Conservation (phyloP, 805 yeast species). For the Clavispora vitiphila region DNA sequence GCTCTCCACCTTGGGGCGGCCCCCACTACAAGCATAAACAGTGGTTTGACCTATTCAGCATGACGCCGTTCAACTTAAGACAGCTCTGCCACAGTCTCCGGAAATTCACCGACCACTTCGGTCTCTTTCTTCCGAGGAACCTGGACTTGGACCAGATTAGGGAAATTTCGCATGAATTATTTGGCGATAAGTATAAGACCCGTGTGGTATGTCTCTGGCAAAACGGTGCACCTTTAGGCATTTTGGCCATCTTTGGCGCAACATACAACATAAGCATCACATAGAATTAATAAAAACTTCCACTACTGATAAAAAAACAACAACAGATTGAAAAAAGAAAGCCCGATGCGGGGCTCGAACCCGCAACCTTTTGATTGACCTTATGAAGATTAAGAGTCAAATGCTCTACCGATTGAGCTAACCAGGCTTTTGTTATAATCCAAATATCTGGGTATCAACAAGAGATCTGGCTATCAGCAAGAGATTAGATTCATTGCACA, state of each 20-base stretch:
- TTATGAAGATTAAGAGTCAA: constrained; percentile 12
- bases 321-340: constrained; percentile 3
- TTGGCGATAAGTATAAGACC: constrained; percentile 8
- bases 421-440: constrained; percentile 7
- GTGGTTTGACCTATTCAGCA: constrained; percentile 41
- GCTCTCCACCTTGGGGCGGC: constrained; percentile 93
- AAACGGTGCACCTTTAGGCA: constrained; percentile 11
- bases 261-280: constrained; percentile 1
- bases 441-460: no score
- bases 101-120: constrained; percentile 43
- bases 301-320: no score
- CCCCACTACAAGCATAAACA: constrained; percentile 44
- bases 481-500: no score
- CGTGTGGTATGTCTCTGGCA: constrained; percentile 15
- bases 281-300: not conserved
- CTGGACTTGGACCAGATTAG: constrained; percentile 50
- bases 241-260: constrained; percentile 13
- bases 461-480: not conserved
- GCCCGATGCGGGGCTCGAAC: constrained; percentile 17
- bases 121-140: constrained; percentile 61
- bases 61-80: constrained; percentile 46
- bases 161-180: constrained; percentile 38
- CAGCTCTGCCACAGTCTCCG: constrained; percentile 40
- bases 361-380: constrained; percentile 16
- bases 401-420: constrained; percentile 16